Base-by-base conservation (phyloP, 164 flowering plant species). In the Vitis amurensis region DNA sequence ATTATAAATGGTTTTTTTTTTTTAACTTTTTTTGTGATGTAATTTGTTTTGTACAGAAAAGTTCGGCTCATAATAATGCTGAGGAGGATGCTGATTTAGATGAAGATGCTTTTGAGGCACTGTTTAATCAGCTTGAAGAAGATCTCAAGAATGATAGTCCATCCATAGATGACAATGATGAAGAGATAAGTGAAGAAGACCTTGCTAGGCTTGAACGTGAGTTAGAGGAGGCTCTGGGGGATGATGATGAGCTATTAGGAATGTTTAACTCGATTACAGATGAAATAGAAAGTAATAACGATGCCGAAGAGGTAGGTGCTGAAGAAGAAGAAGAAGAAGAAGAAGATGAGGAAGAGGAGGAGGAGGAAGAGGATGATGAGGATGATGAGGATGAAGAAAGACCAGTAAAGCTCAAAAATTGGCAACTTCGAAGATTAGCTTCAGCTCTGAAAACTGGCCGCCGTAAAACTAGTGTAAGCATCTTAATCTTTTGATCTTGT, bases 381-480 rank as follows among this genome's bases (percentile, higher is more conserved):
- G 88, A 83, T 1, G 88, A 82, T 1, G 94, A 85, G 0, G 93
- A 90, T 12, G 88, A 81, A 37, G 87, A 85, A 63, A 68, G n/a
- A 61, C 91, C 87, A 11, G 66, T 79, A 64, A 78, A 87, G 73
- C 93, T 96, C 16, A 96, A 81, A 87, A 88, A 71, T 72, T 96
- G 97, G 99, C 98, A 96, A 71, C 86, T 90, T 66, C 73, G 85
- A 60, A 83, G 94, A 68, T 71, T 96, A 76, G 97, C 97, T 59
- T 75, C 72, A 67, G 99, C 98, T 55, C 76, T 96, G 72, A 96
- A 90, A 79, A 72, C 71, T 73, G 99, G 99, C 9, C 89, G 93
- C 50, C 91, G 98, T 12, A 93, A 96, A 85, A 87, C 86, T 16
- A 85, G 82, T 68, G 97, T 96, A 81, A 84, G 91, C n/a, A 16